Evolutionary conservation across 2,329 filamentous ascomycete genomes (phyloP), one percentile per base, ranked within the genome.

Genomic region (Aspergillus sp.): DNA sequence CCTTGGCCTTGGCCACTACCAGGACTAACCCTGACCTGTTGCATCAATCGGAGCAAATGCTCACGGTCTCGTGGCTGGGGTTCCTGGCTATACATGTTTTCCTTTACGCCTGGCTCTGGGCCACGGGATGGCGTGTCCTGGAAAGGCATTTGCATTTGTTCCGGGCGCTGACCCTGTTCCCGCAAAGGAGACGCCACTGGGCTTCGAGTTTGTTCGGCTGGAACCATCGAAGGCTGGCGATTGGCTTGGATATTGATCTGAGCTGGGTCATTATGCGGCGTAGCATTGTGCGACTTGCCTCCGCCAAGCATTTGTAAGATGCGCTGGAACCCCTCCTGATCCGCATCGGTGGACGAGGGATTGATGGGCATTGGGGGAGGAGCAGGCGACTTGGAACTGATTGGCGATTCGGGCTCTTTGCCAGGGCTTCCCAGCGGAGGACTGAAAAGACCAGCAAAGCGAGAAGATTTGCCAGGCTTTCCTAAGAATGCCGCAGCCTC

Each of bases 41-140:
- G 87, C 91, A 97, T 95, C 31, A 97, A 83, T 64, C 89, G 91
- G 77, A 96, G 91, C 53, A 97, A 80, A 73, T 95, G 93, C 66
- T 96, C 91, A n/a, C 90, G 87, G 69, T 94, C 91, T 68, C 83
- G 86, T 73, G 64, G 71, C 65, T 74, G 77, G 70, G 79, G 59
- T 64, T 80, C 71, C 74, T 77, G 74, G 60, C 76, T 64, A 76
- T 61, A 64, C 22, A 64, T 30, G 22, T 63, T 61, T 38, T 76
- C 76, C 11, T 74, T 66, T 1, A 71, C 66, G 17, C 63, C 49
- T 5, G 73, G 67, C 1, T 65, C 67, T 53, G 70, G 60, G 57
- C 68, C 64, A n/a, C 71, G 68, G 50, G 65, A 63, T 56, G 61
- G 47, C 11, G 61, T 64, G 48, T 72, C 70, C 38, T 68, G 71